A percentile compares a stretch with the other conserved stretches of the same genome.
Conservation (phyloP, 2,329 filamentous ascomycete species). For the Alternaria ethzedia region DNA sequence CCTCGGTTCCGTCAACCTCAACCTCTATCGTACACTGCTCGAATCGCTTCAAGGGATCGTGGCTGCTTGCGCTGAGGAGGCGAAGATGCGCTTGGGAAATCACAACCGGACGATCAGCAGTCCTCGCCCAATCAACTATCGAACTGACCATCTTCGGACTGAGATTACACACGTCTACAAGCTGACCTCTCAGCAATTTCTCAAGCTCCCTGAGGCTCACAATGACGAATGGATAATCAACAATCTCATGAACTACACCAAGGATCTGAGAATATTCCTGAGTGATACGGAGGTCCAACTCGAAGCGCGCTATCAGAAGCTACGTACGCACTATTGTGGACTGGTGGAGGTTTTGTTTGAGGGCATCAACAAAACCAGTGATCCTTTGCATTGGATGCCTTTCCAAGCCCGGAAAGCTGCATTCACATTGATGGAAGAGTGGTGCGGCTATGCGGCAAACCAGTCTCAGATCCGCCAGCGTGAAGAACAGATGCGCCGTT, state of each 20-base stretch:
- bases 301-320: slow-evolving; percentile 91
- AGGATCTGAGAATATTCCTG: slow-evolving; percentile 90
- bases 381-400: slow-evolving; percentile 92
- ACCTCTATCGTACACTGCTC: slow-evolving; percentile 87
- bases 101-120: slow-evolving; percentile 87
- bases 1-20: slow-evolving; percentile 92
- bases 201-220: slow-evolving; percentile 78
- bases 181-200: slow-evolving; percentile 86
- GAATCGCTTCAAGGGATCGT: slow-evolving; percentile 90
- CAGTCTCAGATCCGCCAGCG: slow-evolving; percentile 79
- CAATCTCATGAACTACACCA: slow-evolving; percentile 87
- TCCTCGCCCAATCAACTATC: slow-evolving; percentile 74
- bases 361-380: slow-evolving; percentile 82
- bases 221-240: slow-evolving; percentile 89
- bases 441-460: slow-evolving; percentile 97
- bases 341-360: slow-evolving; percentile 92
- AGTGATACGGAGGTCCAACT: slow-evolving; percentile 95
- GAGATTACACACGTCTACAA: slow-evolving; percentile 98
- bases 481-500: slow-evolving; percentile 87
- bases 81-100: slow-evolving; percentile 73
- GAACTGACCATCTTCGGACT: slow-evolving; percentile 85
- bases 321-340: slow-evolving; percentile 92
- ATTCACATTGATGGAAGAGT: slow-evolving; percentile 97
- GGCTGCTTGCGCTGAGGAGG: slow-evolving; percentile 84
- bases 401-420: slow-evolving; percentile 96